Percentiles rank a stretch among this genome's conserved stretches.
phyloP scores from a whole-genome alignment of 1,284 basidiomycete species.

The Heimioporus retisporus region DNA sequence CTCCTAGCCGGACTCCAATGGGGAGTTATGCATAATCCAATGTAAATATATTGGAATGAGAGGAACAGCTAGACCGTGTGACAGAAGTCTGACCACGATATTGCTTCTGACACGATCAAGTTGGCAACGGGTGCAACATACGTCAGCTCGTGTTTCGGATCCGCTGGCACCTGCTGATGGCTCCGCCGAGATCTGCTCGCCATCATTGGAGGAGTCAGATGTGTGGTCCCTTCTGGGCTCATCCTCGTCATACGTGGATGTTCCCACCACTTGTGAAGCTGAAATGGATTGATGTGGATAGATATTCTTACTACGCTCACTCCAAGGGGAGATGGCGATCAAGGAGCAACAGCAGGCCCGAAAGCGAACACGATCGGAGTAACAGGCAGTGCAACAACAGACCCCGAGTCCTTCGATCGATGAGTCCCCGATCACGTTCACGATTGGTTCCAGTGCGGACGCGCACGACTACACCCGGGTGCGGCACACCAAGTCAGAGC shows the following conservation, averaged over 20 bases:
- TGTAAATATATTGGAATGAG: no score
- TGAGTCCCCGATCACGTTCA: no score
- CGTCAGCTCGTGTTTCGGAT: no score
- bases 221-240: conserved; percentile 72
- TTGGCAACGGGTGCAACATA: conserved; percentile 36
- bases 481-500: conserved; percentile 14
- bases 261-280: no score
- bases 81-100: no score
- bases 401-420: no score
- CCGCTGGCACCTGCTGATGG: not conserved
- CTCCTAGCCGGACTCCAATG: no score
- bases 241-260: conserved; percentile 71
- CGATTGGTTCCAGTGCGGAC: no score
- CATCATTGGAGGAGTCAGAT: conserved; percentile 67
- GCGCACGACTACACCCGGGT: not conserved
- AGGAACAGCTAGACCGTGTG: no score
- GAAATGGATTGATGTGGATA: conserved; percentile 31
- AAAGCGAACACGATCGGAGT: no score
- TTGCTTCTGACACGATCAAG: conserved; percentile 32
- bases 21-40: no score
- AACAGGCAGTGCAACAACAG: no score
- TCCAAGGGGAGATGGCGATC: conserved; percentile 66
- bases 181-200: conserved; percentile 62
- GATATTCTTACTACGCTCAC: conserved; percentile 85
- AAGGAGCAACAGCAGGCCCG: conserved; percentile 55